phyloP scores from a whole-genome alignment of 257 asterid genomes.

The Plectranthus barbatus region DNA sequence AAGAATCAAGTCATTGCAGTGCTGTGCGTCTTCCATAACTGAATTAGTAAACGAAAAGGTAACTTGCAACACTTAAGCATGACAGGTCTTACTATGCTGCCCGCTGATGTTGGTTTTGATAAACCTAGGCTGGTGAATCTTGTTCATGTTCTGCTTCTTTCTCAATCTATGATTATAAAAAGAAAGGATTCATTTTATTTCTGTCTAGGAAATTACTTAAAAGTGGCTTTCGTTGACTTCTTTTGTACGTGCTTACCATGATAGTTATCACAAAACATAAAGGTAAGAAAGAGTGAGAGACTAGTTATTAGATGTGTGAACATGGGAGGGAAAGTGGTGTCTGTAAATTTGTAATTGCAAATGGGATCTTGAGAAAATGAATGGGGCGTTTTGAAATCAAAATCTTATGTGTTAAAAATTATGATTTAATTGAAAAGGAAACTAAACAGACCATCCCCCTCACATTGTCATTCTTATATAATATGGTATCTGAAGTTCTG shows the following conservation, averaged over 20 bases:
- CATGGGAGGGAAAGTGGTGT: neutral
- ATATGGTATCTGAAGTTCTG: neutral
- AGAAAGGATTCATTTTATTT: neutral
- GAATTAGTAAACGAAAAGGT: slow-evolving; percentile 84
- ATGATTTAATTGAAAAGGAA: neutral
- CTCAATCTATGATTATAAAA: neutral
- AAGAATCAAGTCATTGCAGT: slow-evolving; percentile 66
- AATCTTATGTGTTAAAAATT: neutral
- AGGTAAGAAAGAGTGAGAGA: neutral
- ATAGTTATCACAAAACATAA: neutral
- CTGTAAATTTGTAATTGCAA: neutral
- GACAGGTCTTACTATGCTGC: neutral
- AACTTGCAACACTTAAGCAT: slow-evolving; percentile 6
- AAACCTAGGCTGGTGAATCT: neutral
- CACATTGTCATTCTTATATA: neutral
- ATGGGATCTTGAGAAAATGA: neutral
- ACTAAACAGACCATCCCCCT: neutral
- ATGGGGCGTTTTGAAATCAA: neutral
- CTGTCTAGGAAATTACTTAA: neutral
- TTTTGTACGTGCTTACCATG: neutral
- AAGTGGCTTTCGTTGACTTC: neutral
- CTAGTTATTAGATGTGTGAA: neutral
- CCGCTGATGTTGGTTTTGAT: neutral
- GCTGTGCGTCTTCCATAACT: slow-evolving; percentile 53
- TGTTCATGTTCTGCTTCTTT: neutral